These are phyloP conservation scores for Mucor piriformis DNA, from an alignment of 371 early-diverging fungal species.

Conservation along the genomic window DNA sequence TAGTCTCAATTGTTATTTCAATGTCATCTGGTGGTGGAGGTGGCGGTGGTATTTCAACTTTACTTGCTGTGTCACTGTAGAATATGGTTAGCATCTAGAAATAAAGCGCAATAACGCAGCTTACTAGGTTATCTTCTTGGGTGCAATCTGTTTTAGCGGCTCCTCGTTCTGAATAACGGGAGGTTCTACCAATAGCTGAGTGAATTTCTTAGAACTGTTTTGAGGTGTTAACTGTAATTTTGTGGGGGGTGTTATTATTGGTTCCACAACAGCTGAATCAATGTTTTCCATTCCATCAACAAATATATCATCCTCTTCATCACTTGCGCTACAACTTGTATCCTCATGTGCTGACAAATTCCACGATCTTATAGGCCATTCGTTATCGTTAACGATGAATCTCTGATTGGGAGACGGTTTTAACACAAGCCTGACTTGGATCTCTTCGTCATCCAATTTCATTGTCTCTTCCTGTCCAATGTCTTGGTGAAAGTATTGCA, in stretches of 20 bases:
- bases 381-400: slow-evolving; percentile 34
- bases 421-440: not conserved
- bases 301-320: slow-evolving; percentile 40
- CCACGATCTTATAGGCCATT: slow-evolving; percentile 37
- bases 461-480: not conserved
- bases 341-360: not conserved
- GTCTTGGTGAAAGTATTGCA: slow-evolving; percentile 26
- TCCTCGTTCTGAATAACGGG: not conserved
- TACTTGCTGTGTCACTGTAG: not conserved
- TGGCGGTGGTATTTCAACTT: slow-evolving; percentile 1
- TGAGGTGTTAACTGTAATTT: not conserved
- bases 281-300: slow-evolving; percentile 39
- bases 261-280: not conserved
- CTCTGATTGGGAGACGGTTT: not conserved
- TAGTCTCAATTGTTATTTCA: slow-evolving; percentile 2
- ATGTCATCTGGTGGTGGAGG: not conserved
- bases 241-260: not conserved
- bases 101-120: not conserved
- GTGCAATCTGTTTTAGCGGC: not conserved
- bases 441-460: slow-evolving; percentile 9
- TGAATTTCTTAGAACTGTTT: no score
- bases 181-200: not conserved
- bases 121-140: not conserved
- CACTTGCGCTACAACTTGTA: slow-evolving; percentile 12
- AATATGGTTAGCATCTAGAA: not conserved